Conservation (phyloP, 2,329 filamentous ascomycete genomes). For the Seiridium cupressi region DNA sequence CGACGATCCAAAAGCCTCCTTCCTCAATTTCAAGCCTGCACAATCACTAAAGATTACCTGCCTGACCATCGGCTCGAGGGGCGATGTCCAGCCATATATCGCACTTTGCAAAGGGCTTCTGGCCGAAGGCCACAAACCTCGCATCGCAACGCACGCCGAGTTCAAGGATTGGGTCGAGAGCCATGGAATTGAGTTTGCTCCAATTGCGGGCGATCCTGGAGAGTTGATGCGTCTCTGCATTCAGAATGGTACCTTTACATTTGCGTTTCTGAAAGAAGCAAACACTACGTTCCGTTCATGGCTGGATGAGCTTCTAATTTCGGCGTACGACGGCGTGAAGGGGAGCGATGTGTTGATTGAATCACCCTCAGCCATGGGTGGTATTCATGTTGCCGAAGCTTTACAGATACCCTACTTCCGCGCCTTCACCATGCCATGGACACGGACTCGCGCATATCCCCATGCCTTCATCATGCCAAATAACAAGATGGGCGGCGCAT, state of each 20-base stretch:
- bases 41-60: conserved; percentile 83
- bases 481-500: conserved; percentile 89
- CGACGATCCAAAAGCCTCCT: conserved; percentile 83
- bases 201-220: conserved; percentile 85
- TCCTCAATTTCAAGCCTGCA: conserved; percentile 86
- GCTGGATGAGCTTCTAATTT: conserved; percentile 83
- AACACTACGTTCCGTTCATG: conserved; percentile 88
- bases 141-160: conserved; percentile 88
- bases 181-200: conserved; percentile 91
- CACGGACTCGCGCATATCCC: conserved; percentile 88
- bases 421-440: conserved; percentile 99
- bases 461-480: conserved; percentile 94
- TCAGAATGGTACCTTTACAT: conserved; percentile 95
- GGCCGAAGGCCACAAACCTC: conserved; percentile 80
- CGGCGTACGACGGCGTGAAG: conserved; percentile 81
- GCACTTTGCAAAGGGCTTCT: conserved; percentile 88
- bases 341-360: conserved; percentile 89
- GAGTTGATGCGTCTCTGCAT: conserved; percentile 96
- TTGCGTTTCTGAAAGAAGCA: conserved; percentile 84
- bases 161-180: conserved; percentile 86
- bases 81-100: conserved; percentile 97
- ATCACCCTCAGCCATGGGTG: conserved; percentile 93
- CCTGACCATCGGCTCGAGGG: conserved; percentile 90
- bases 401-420: conserved; percentile 93
- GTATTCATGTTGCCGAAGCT: conserved; percentile 95